A percentile compares a stretch with the other conserved stretches of the same genome.
phyloP scores from a whole-genome alignment of 495 filamentous ascomycete genomes.

The Aspergillus saccharolyticus region DNA sequence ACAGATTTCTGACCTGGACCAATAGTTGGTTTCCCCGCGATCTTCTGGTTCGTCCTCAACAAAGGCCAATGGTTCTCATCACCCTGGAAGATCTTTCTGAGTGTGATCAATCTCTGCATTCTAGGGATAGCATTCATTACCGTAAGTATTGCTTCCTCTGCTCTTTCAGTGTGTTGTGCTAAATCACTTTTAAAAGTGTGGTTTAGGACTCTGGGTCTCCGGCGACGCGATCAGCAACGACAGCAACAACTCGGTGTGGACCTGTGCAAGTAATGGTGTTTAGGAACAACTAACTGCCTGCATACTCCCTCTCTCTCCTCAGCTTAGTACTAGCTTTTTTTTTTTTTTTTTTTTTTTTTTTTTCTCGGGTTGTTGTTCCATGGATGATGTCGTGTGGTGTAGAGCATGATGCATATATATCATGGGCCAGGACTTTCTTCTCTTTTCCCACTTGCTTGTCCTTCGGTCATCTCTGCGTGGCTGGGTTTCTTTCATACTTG shows the following conservation, averaged over 20 bases:
- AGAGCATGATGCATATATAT: no score
- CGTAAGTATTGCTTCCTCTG: conserved; percentile 17
- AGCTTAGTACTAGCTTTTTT: no score
- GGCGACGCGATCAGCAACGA: conserved; percentile 34
- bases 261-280: conserved; percentile 24
- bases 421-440: no score
- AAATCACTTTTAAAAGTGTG: conserved; percentile 24
- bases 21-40: conserved; percentile 29
- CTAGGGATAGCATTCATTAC: conserved; percentile 44
- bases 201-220: conserved; percentile 33
- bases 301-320: no score
- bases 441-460: no score
- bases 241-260: conserved; percentile 23
- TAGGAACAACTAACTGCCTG: no score
- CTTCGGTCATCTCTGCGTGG: no score
- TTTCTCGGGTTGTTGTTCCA: no score
- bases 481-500: no score
- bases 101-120: conserved; percentile 42
- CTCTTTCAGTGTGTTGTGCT: not conserved
- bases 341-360: no score
- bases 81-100: conserved; percentile 40
- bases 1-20: not conserved
- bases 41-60: conserved; percentile 46
- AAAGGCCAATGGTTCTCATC: conserved; percentile 42
- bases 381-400: no score